Conservation (phyloP, 306 rosid genomes). For the Vigna mungo region DNA sequence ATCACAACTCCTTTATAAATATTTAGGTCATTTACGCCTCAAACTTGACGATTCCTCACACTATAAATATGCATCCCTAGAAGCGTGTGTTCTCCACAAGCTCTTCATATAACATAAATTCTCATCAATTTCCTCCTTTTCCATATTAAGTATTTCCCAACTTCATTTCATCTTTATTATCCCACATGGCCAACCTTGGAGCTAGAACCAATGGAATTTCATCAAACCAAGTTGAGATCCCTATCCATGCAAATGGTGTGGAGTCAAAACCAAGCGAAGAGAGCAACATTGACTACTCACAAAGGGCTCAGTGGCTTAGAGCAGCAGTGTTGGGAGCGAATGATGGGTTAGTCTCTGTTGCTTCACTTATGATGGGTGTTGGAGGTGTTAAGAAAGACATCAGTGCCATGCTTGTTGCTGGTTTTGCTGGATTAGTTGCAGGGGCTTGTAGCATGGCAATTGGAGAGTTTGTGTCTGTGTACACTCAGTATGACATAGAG, state of each 20-base stretch:
- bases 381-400: conserved; percentile 68
- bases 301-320: conserved; percentile 74
- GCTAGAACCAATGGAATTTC: conserved; percentile 44
- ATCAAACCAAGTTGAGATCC: conserved; percentile 50
- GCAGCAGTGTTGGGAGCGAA: conserved; percentile 80
- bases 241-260: conserved; percentile 32
- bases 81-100: conserved; percentile 63
- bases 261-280: conserved; percentile 46
- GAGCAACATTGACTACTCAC: conserved; percentile 51
- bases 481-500: conserved; percentile 77
- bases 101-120: conserved; percentile 43
- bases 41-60: conserved; percentile 9
- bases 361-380: conserved; percentile 77
- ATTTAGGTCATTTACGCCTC: conserved; percentile 6
- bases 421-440: conserved; percentile 77
- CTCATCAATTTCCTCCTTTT: not conserved
- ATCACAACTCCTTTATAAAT: conserved; percentile 20
- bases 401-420: conserved; percentile 66
- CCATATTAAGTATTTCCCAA: not conserved
- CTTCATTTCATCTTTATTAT: not conserved
- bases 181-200: conserved; percentile 58
- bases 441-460: conserved; percentile 89
- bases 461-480: conserved; percentile 83
- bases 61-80: conserved; percentile 51
- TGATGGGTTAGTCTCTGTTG: conserved; percentile 71